Evolutionary conservation across 768 basidiomycete genomes (phyloP).

Genomic region (Collybiopsis confluens): DNA sequence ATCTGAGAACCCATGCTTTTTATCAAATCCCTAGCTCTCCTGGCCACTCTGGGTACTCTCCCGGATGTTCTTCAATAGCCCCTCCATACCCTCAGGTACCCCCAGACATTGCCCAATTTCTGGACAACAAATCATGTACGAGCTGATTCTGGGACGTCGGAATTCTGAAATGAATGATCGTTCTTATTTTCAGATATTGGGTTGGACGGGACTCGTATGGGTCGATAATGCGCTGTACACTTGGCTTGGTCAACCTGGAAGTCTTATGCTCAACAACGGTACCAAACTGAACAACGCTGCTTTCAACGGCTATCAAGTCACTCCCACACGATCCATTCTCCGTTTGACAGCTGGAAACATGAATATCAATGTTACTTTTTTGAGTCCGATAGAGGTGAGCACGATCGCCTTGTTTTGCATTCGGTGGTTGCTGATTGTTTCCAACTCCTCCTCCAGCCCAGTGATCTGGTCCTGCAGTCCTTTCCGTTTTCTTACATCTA

Average conservation of each 20-base stretch:
- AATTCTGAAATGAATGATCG: too few species aligned
- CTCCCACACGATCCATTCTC: conserved; percentile 27
- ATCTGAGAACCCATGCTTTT: too few species aligned
- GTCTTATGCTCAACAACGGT: conserved; percentile 13
- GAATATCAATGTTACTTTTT: conserved; percentile 45
- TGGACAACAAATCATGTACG: too few species aligned
- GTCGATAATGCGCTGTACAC: conserved; percentile 13
- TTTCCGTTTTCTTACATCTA: conserved; percentile 27
- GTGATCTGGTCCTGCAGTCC: conserved; percentile 21
- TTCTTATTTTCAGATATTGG: too few species aligned
- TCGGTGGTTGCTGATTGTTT: too few species aligned
- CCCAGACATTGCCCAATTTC: too few species aligned
- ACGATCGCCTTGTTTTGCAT: not conserved
- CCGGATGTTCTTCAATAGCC: too few species aligned
- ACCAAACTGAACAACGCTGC: not conserved
- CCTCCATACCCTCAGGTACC: too few species aligned
- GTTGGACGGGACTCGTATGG: conserved; percentile 11
- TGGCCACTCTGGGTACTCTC: too few species aligned
- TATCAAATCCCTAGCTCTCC: too few species aligned
- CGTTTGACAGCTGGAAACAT: conserved; percentile 47
- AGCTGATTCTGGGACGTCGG: too few species aligned
- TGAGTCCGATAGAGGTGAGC: conserved; percentile 31
- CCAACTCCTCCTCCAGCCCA: conserved; percentile 1
- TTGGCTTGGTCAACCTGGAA: conserved; percentile 6
- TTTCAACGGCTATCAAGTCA: conserved; percentile 9